Base-by-base conservation (phyloP, 108 stramenopile species). In the Nannochloropsis salina region DNA sequence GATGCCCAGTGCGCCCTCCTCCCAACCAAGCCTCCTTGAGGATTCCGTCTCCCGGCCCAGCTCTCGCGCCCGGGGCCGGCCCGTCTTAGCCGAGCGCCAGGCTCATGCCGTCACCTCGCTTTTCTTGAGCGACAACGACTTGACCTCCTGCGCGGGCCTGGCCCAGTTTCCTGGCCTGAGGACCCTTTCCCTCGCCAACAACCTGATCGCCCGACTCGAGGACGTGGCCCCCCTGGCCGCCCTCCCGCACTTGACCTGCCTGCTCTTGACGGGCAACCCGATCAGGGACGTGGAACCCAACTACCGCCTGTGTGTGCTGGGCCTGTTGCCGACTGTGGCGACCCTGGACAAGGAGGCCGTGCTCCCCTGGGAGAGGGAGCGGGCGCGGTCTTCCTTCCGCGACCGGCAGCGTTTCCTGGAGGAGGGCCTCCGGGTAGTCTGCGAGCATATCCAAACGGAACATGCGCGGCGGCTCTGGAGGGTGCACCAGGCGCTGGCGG, bases 251-350 rank as follows among this genome's bases (percentile, higher is more conserved):
- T n/a, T 74, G 3, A n/a, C 61, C 8, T 74, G 20, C 61, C 61
- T 74, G 4, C 61, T 74, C n/a, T n/a, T 74, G 61, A 74, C 61
- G 5, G 61, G 61, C 4, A 74, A 74, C 2, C 61, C 61, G 6
- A 15, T 74, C 6, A n/a, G 15, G 6, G 61, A 74, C 20, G n/a
- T n/a, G 4, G 61, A 74, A 0, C 61, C 61, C 2, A n/a, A n/a
- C n/a, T 74, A 74, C n/a, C 61, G 61, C n/a, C n/a, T 74, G 61
- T 74, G 61, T 74, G 61, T 74, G 20, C 61, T 74, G 6, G 61
- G 61, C 4, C 61, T 74, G 5, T 8, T 74, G 61, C 61, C 61
- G 20, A 15, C 20, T 15, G 20, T 74, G 61, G 20, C 20, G 61
- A n/a, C n/a, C 20, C 61, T 74, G 61, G 61, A 74, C 61, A 74